Conservation (phyloP, 2,329 filamentous ascomycete species). For the Fusarium globosum region DNA sequence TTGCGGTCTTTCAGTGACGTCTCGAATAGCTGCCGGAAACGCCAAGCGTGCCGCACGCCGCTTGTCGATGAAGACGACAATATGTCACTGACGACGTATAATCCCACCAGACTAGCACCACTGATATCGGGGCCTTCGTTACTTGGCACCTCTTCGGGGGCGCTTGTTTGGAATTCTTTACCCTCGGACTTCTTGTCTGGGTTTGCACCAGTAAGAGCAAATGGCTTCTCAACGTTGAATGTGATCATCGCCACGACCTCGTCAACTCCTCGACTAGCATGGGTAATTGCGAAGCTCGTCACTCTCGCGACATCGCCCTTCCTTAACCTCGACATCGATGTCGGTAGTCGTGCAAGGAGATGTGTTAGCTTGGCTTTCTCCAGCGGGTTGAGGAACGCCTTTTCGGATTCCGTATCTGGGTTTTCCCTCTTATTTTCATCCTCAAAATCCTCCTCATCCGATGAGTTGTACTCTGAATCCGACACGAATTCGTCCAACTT, state of each 20-base stretch:
- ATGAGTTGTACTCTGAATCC: constrained; percentile 87
- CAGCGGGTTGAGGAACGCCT: constrained; percentile 80
- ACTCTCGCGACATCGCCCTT: constrained; percentile 89
- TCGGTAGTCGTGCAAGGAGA: constrained; percentile 84
- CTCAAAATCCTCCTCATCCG: constrained; percentile 81
- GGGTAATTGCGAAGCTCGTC: constrained; percentile 88
- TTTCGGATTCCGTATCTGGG: constrained; percentile 59
- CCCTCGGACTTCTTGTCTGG: constrained; percentile 59
- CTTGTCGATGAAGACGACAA: constrained; percentile 81
- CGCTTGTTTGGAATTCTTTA: constrained; percentile 46
- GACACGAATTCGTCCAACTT: constrained; percentile 82
- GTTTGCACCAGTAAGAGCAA: constrained; percentile 78
- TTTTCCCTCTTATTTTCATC: constrained; percentile 66
- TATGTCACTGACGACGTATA: constrained; percentile 84
- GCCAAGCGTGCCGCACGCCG: constrained; percentile 85
- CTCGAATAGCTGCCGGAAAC: constrained; percentile 85
- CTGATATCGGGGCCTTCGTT: constrained; percentile 71
- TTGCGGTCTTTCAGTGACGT: constrained; percentile 73
- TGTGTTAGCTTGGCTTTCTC: constrained; percentile 87
- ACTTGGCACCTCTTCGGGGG: constrained; percentile 51
- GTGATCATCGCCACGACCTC: constrained; percentile 93
- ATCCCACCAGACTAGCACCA: constrained; percentile 78
- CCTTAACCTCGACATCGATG: constrained; percentile 76
- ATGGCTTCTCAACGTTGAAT: constrained; percentile 81
- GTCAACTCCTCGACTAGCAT: constrained; percentile 85